phyloP scores from a whole-genome alignment of 495 filamentous ascomycete genomes.

The Pyrenopolyporus hunteri region DNA sequence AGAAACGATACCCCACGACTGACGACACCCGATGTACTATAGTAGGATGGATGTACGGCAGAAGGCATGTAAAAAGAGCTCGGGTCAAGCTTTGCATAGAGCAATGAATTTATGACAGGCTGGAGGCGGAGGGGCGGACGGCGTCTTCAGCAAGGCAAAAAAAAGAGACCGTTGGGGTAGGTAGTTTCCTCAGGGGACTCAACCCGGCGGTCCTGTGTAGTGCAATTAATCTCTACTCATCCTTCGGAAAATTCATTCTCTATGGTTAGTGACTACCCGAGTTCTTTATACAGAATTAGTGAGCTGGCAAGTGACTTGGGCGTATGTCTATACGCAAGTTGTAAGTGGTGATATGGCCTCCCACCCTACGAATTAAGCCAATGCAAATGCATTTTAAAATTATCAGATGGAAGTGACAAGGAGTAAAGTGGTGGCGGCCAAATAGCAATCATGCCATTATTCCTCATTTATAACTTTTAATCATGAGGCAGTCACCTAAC shows the following conservation, averaged over 20 bases:
- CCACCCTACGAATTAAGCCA: too few species aligned
- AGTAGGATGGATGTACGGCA: slow-evolving; percentile 43
- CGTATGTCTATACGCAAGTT: too few species aligned
- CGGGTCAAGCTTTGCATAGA: slow-evolving; percentile 35
- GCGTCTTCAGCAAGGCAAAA: too few species aligned
- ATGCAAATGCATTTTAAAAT: too few species aligned
- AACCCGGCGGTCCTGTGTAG: slow-evolving; percentile 8
- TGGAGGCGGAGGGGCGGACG: slow-evolving; percentile 14
- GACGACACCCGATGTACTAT: slow-evolving; percentile 45
- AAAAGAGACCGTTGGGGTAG: not conserved
- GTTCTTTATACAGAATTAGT: not conserved
- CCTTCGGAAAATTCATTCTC: slow-evolving; percentile 8
- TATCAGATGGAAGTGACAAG: too few species aligned
- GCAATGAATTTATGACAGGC: slow-evolving; percentile 21
- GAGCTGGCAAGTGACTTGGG: not conserved
- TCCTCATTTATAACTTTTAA: too few species aligned
- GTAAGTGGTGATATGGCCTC: too few species aligned
- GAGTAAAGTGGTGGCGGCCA: too few species aligned
- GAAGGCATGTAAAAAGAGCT: slow-evolving; percentile 37
- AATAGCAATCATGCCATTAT: too few species aligned
- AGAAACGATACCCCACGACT: slow-evolving; percentile 36
- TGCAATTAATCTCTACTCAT: slow-evolving; percentile 40
- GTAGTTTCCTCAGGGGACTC: not conserved
- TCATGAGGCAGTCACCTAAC: too few species aligned
- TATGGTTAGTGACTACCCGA: not conserved